Evolutionary conservation across 148 eudicot species (phyloP).

Genomic region (Selenicereus undatus): DNA sequence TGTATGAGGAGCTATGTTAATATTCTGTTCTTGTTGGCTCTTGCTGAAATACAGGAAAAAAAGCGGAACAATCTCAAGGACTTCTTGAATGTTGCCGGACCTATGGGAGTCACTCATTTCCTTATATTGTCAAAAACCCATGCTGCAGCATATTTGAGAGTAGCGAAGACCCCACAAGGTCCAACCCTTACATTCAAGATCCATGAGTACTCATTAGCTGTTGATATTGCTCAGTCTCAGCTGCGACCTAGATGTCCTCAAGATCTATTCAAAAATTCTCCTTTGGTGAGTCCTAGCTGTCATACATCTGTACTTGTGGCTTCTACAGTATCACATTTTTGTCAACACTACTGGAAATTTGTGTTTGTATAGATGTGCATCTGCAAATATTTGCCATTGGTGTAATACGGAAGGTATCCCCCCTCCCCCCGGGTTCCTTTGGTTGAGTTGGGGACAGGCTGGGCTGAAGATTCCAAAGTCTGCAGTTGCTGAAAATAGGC

Average conservation of each 20-base stretch:
- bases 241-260: constrained; percentile 76
- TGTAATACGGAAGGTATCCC: background rate
- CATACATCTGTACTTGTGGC: background rate
- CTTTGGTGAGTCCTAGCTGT: constrained; percentile 55
- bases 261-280: constrained; percentile 77
- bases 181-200: constrained; percentile 87
- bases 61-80: constrained; percentile 77
- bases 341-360: background rate
- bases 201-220: constrained; percentile 73
- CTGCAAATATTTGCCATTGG: background rate
- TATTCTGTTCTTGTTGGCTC: constrained; percentile 11
- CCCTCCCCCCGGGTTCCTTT: too few relatives aligned
- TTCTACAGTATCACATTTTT: background rate
- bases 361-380: background rate
- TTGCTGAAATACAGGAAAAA: constrained; percentile 60
- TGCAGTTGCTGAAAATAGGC: too few relatives aligned
- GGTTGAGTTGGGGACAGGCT: too few relatives aligned
- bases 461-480: too few relatives aligned
- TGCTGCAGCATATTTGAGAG: constrained; percentile 65
- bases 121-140: constrained; percentile 80
- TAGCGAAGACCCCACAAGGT: constrained; percentile 88
- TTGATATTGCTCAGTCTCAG: constrained; percentile 76
- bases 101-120: constrained; percentile 94
- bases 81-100: constrained; percentile 87
- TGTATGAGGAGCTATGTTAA: constrained; percentile 1